Evolutionary conservation across 2,329 filamentous ascomycete species (phyloP).

Genomic region (Xylariaceae sp.): DNA sequence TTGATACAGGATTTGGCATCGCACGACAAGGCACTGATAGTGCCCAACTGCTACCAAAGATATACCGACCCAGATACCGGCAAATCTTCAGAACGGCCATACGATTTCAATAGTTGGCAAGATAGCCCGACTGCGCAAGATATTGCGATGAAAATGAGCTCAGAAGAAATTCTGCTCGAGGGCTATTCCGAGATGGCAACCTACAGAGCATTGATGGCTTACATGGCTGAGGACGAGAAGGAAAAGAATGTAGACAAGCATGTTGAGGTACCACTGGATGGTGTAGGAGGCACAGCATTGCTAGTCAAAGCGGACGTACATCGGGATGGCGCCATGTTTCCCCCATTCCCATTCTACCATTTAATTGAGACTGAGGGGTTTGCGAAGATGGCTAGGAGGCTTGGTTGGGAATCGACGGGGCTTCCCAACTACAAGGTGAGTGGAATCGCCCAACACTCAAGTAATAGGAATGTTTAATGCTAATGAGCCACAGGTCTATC

Average conservation of each 20-base stretch:
- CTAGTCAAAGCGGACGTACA: conserved; percentile 97
- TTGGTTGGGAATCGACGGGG: conserved; percentile 84
- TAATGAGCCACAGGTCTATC: conserved; percentile 61
- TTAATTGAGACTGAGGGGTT: conserved; percentile 98
- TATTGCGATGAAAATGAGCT: conserved; percentile 74
- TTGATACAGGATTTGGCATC: conserved; percentile 88
- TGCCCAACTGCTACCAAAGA: conserved; percentile 92
- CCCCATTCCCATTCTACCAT: conserved; percentile 92
- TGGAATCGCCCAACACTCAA: background rate
- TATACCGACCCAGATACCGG: conserved; percentile 68
- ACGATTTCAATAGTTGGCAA: conserved; percentile 98
- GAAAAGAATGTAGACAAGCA: conserved; percentile 52
- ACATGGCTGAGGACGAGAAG: conserved; percentile 58
- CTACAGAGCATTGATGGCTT: conserved; percentile 87
- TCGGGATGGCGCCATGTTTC: conserved; percentile 97
- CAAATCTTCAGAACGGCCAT: conserved; percentile 71
- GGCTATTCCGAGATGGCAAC: conserved; percentile 92
- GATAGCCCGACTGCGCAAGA: conserved; percentile 77
- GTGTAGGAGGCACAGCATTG: conserved; percentile 87
- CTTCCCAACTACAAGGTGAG: conserved; percentile 91
- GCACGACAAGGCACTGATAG: conserved; percentile 86
- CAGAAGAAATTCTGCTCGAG: conserved; percentile 89
- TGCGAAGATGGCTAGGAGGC: conserved; percentile 87
- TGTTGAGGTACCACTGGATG: conserved; percentile 73
- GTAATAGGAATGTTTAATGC: background rate